Evolutionary conservation across 2,329 filamentous ascomycete genomes (phyloP).

Genomic region (Tolypocladium endophyticum): DNA sequence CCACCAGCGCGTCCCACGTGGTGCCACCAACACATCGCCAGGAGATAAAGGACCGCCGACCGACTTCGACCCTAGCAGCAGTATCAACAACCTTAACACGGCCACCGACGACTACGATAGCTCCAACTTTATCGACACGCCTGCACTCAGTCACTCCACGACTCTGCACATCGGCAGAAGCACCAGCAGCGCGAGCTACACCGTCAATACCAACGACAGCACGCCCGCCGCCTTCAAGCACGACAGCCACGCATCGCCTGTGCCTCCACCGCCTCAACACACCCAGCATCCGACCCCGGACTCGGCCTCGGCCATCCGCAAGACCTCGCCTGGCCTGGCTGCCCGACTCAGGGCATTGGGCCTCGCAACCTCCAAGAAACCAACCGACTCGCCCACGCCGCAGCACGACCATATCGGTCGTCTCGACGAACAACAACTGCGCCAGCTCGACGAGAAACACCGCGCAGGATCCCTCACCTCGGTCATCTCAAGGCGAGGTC

Average conservation of each 20-base stretch:
- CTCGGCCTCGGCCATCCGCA: conserved; percentile 31
- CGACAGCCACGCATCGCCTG: conserved; percentile 2
- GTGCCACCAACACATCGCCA: conserved; percentile 13
- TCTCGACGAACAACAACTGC: conserved; percentile 59
- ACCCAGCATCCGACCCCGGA: conserved; percentile 15
- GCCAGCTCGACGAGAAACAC: conserved; percentile 58
- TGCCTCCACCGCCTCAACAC: conserved; percentile 8
- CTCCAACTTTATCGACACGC: conserved; percentile 2
- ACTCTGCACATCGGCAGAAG: conserved; percentile 1
- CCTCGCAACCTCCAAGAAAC: conserved; percentile 37
- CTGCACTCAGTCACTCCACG: conserved; percentile 4
- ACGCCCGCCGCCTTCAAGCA: background rate
- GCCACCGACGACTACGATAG: conserved; percentile 1
- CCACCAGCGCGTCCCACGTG: conserved; percentile 16
- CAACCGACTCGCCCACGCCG: conserved; percentile 14
- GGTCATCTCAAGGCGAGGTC: conserved; percentile 54
- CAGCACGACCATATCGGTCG: conserved; percentile 47
- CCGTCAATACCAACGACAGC: background rate
- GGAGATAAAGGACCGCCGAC: background rate
- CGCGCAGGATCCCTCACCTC: conserved; percentile 39
- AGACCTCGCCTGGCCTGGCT: conserved; percentile 53
- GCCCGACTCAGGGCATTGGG: conserved; percentile 55
- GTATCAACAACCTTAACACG: background rate
- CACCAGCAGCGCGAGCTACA: conserved; percentile 3
- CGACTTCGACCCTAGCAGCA: conserved; percentile 4